These are phyloP conservation scores for Amanita rimosa DNA, from an alignment of 768 basidiomycete genomes.

Conservation along the genomic window DNA sequence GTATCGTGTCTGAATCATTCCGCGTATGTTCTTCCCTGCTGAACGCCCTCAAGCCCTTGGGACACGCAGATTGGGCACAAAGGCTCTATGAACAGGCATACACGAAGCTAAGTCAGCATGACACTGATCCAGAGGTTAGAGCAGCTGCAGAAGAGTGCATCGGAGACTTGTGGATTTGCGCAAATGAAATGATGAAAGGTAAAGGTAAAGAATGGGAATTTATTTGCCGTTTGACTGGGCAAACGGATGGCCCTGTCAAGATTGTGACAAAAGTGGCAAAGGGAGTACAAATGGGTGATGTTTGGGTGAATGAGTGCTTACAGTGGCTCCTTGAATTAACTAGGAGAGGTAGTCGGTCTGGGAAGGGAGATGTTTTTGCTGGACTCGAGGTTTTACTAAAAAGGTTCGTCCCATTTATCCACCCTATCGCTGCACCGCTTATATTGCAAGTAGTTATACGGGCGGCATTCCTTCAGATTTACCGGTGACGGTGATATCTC, in stretches of 20 bases:
- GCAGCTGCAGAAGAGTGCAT: constrained; percentile 72
- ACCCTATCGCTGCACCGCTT: neutral
- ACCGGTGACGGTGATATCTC: constrained; percentile 51
- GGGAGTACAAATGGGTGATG: constrained; percentile 56
- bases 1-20: constrained; percentile 83
- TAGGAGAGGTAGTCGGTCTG: constrained; percentile 66
- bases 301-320: constrained; percentile 75
- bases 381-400: constrained; percentile 64
- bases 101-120: constrained; percentile 56
- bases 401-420: constrained; percentile 30
- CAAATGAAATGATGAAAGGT: constrained; percentile 55
- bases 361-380: constrained; percentile 72
- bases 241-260: constrained; percentile 65
- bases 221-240: constrained; percentile 59
- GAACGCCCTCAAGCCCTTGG: constrained; percentile 61
- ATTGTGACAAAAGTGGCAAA: constrained; percentile 79
- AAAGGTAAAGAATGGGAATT: constrained; percentile 75
- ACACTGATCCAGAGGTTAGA: constrained; percentile 89
- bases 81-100: constrained; percentile 68
- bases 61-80: constrained; percentile 55
- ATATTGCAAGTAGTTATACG: constrained; percentile 19
- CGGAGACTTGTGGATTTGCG: constrained; percentile 81
- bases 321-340: constrained; percentile 68
- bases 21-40: constrained; percentile 78
- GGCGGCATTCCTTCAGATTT: constrained; percentile 43